Conservation (phyloP, 108 stramenopile species). For the Pelagomonas calceolata region DNA sequence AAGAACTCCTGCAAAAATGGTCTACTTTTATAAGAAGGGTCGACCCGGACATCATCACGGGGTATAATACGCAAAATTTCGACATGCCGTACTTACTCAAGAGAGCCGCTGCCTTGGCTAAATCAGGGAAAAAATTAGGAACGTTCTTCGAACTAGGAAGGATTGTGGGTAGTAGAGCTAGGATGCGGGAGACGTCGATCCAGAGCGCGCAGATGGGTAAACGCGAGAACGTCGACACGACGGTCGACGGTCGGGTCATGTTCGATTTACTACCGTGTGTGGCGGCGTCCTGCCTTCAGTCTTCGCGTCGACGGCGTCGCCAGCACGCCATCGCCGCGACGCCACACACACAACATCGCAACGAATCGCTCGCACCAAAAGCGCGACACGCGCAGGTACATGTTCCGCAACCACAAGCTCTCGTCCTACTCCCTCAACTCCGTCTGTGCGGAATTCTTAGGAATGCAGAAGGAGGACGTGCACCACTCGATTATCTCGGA, state of each 20-base stretch:
- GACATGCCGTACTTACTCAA: constrained; percentile 96
- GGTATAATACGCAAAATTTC: constrained; percentile 93
- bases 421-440: constrained; percentile 89
- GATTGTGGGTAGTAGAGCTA: constrained; percentile 61
- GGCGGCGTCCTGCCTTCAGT: too few relatives aligned
- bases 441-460: constrained; percentile 91
- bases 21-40: constrained; percentile 66
- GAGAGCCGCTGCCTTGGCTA: constrained; percentile 71
- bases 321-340: too few relatives aligned
- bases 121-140: constrained; percentile 23
- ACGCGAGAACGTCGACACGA: constrained; percentile 86
- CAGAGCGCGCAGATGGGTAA: constrained; percentile 90
- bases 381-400: too few relatives aligned
- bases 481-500: constrained; percentile 98
- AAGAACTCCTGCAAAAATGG: constrained; percentile 86
- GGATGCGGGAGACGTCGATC: constrained; percentile 89
- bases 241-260: constrained; percentile 88
- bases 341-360: too few relatives aligned
- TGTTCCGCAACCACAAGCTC: constrained; percentile 98
- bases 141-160: constrained; percentile 78
- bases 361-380: too few relatives aligned
- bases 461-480: constrained; percentile 98
- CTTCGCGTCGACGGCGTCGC: too few relatives aligned
- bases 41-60: constrained; percentile 97
- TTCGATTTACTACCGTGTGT: constrained; percentile 97